Conservation (phyloP, 805 yeast species). For the Saccharomycopsis fodiens region DNA sequence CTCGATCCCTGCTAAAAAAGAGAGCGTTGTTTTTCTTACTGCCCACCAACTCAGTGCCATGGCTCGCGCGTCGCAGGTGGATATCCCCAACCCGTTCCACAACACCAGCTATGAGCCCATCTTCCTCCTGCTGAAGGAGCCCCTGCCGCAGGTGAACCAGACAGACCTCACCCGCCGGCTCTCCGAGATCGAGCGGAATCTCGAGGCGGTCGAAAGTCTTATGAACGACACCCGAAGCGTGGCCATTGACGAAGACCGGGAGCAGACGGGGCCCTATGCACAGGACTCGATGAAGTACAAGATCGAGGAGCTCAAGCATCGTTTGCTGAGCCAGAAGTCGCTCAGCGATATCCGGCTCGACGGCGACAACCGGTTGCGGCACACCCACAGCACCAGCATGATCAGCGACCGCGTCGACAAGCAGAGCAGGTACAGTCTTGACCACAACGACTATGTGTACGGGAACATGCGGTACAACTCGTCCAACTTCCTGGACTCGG, state of each 20-base stretch:
- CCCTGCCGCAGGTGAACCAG: conserved; percentile 7
- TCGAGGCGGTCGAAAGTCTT: conserved; percentile 18
- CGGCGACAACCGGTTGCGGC: conserved; percentile 5
- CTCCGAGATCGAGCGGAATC: conserved; percentile 17
- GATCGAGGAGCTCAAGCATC: conserved; percentile 10
- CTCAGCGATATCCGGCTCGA: conserved; percentile 16
- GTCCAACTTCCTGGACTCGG: conserved; percentile 1
- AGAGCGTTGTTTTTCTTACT: not conserved
- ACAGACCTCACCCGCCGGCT: conserved; percentile 13
- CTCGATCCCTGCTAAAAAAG: not conserved
- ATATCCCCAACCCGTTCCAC: conserved; percentile 21
- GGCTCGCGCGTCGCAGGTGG: conserved; percentile 6
- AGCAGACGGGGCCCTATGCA: not conserved
- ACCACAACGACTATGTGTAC: conserved; percentile 6
- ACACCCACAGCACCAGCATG: conserved; percentile 14
- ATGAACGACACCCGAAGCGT: conserved; percentile 16
- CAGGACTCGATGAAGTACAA: conserved; percentile 10
- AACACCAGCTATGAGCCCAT: conserved; percentile 20
- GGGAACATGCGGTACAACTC: not conserved
- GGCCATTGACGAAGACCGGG: conserved; percentile 5
- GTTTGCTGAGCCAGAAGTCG: conserved; percentile 17
- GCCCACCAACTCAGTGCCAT: not conserved
- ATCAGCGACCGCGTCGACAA: conserved; percentile 12
- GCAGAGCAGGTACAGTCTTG: conserved; percentile 6
- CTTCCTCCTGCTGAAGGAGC: conserved; percentile 17